Evolutionary conservation across 495 filamentous ascomycete species (phyloP), one percentile per base, ranked within the genome.

Genomic region (Venustampulla echinocandica): DNA sequence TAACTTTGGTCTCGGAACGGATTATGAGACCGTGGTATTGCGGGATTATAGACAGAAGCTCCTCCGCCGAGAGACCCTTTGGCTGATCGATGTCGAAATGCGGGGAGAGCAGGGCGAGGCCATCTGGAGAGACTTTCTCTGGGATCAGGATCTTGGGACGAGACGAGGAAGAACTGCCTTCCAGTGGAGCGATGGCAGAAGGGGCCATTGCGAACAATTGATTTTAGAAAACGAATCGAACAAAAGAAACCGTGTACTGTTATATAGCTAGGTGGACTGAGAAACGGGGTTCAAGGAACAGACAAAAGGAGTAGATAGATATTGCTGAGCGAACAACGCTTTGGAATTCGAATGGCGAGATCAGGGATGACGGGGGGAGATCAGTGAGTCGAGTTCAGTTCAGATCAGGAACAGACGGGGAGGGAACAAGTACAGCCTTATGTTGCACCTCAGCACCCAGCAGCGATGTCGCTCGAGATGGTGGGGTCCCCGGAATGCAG

Each of bases 81-180:
- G 70, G 62, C 41, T 80, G 76, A 51, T 84, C 66, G 15, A 85
- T 77, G 17, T 77, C 71, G 55, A 81, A 73, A 15, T 67, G 64
- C 7, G 58, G 64, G 10, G 68, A 64, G 17, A 87, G 69, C 6
- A 84, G 61, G 28, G 75, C 68, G 10, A 87, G 71, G 22, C 81
- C 81, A 63, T 87, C 82, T 11, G 74, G 68, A n/a, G 82, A 85
- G 40, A 86, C 71, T 58, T 83, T 85, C 58, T 86, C 82, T 0
- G 82, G 74, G 14, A 84, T 77, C 28, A 86, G 76, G 51, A 85
- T 76, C 50, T 76, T 76, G 25, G 76, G 74, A 33, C 57, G 58
- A 19, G 53, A 14, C 10, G 50, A 7, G 20, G 47, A 15, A 14
- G 53, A 14, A 28, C 34, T 3, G 30, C 59, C 40, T 23, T 52